Base-by-base conservation (phyloP, 345 rosid genomes). In the Eucalyptus rudis region DNA sequence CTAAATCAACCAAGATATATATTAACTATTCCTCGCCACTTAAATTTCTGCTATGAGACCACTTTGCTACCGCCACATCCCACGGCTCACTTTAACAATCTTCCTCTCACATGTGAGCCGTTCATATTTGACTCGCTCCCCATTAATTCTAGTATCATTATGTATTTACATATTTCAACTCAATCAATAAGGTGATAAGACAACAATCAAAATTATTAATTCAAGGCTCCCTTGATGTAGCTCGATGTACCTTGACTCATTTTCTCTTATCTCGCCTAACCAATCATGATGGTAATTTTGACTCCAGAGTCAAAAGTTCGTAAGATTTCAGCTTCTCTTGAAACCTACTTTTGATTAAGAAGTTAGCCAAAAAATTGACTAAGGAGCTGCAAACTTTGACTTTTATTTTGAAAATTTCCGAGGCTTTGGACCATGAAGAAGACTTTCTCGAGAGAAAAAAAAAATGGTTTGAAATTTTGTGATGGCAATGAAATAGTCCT, bases 1-100 rank as follows among this genome's bases (percentile, higher is more conserved):
- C 43, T 36, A 76, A 71, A 1, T 76, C 29, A 2, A 40, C 4
- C 7, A 40, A 20, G 24, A 76, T 43, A 31, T 68, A 68, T 31
- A 68, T 31, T 9, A 10, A 76, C 3, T 76, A 4, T 6, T 40
- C 27, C 14, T 25, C 8, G 1, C 4, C 83, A 76, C 7, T 4
- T 20, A 36, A 40, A 76, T 76, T 24, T 40, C 0, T 0, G 27
- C 22, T 36, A 10, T 2, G 4, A 0, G 25, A 33, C 3, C 1
- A 40, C 80, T 68, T 33, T 11, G 7, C 13, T 17, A 33, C 10
- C 12, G 2, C 13, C 24, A 52, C 0, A 3, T 71, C 44, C 13
- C 25, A 33, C 2, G 7, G 25, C 13, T 40, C 81, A 68, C 13
- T 10, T 19, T 33, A 71, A 40, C 47, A 5, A 76, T 36, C 83